Evolutionary conservation across 352 stramenopile genomes (phyloP), one percentile per base, ranked within the genome.

Genomic region (Phytophthora boehmeriae): DNA sequence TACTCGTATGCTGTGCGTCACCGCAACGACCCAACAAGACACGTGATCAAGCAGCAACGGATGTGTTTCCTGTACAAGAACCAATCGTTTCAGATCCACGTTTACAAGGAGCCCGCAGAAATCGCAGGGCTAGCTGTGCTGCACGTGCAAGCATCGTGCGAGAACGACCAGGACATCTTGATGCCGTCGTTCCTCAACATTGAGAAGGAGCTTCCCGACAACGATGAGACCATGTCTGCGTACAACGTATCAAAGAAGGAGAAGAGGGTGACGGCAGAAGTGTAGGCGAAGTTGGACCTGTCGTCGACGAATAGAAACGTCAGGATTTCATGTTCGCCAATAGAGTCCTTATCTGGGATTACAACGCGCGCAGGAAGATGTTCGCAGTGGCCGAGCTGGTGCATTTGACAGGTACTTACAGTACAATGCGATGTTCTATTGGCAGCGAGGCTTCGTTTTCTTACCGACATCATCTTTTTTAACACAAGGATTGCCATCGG

Each of bases 61-160:
- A 92, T 93, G 63, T 95, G 86, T 63, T 95, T 95, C 34, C 47
- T 95, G 45, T 91, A 92, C 70, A 71, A 90, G 62, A 93, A 93
- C 66, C 86, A 93, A 66, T 95, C 86, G 36, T 91, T 93, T 66
- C 84, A 95, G 66, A 87, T 95, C 39, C 86, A 95, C 63, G 70
- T 92, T 25, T 95, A 95, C 75, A 95, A 95, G 61, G 86, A 93
- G 52, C 86, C 86, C 22, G 62, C 63, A 5, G 59, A 75, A 5
- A 71, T 95, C 59, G 80, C 75, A 1, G 78, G 76, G 0, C 80
- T 91, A 9, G 71, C 78, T 47, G 83, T 95, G 43, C 63, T 92
- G 45, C 86, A 95, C 34, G 75, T 95, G 8, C 86, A 95, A 59
- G 86, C 84, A 22, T 88, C 84, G 13, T 83, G 71, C 11, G 82